phyloP scores from a whole-genome alignment of 306 rosid species.

The Fagus sylvatica region DNA sequence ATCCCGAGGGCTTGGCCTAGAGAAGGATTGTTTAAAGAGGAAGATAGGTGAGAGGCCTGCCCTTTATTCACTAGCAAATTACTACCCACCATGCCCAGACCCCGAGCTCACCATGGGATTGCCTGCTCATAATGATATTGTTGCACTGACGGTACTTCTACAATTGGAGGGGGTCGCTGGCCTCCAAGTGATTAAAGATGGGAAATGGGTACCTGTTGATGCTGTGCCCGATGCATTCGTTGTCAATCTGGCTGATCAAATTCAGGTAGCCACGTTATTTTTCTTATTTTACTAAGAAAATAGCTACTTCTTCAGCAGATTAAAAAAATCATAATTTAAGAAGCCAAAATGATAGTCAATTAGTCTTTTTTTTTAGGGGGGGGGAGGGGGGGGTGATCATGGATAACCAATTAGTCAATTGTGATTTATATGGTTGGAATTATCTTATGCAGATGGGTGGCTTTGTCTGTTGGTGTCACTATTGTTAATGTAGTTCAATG shows the following conservation, averaged over 20 bases:
- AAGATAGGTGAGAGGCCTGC: constrained; percentile 39
- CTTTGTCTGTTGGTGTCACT: too few relatives aligned
- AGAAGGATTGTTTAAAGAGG: constrained; percentile 32
- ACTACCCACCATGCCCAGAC: constrained; percentile 26
- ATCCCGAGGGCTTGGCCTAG: constrained; percentile 47
- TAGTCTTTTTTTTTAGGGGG: not conserved
- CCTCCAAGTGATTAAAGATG: constrained; percentile 13
- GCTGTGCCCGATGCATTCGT: constrained; percentile 27
- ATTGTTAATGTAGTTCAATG: too few relatives aligned
- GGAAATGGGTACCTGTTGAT: constrained; percentile 15
- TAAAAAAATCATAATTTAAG: too few relatives aligned
- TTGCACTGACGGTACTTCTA: constrained; percentile 4
- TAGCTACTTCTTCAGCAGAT: too few relatives aligned
- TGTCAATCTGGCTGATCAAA: constrained; percentile 25
- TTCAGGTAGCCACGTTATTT: constrained; percentile 2
- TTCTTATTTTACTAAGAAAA: not conserved
- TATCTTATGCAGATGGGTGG: too few relatives aligned
- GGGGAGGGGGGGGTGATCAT: too few relatives aligned
- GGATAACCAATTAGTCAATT: too few relatives aligned
- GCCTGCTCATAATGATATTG: constrained; percentile 15
- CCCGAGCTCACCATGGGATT: constrained; percentile 24
- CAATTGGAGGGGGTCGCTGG: constrained; percentile 22
- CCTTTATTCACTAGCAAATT: constrained; percentile 18
- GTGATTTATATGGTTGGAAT: too few relatives aligned
- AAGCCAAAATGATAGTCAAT: too few relatives aligned